Evolutionary conservation across 2,329 filamentous ascomycete genomes (phyloP).

Genomic region (Talaromyces piceae): DNA sequence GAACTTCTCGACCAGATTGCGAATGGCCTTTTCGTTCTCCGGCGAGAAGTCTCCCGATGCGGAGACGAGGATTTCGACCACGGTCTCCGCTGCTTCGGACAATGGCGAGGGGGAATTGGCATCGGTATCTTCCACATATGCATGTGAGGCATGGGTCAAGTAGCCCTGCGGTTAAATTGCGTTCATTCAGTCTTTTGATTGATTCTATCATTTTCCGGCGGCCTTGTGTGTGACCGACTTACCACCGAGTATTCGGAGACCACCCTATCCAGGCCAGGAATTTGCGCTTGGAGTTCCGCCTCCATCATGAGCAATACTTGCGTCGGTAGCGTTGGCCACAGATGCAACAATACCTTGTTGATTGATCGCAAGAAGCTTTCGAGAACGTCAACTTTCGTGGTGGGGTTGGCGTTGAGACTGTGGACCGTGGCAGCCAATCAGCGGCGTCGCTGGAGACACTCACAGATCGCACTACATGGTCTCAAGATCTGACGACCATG

Average conservation of each 20-base stretch:
- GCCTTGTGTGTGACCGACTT: conserved; percentile 17
- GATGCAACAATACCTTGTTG: neutral
- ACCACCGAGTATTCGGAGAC: conserved; percentile 82
- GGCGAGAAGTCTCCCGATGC: conserved; percentile 76
- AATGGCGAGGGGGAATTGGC: conserved; percentile 64
- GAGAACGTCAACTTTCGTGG: neutral
- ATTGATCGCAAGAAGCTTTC: neutral
- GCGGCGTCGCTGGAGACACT: neutral
- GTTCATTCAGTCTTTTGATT: conserved; percentile 6
- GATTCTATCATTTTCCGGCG: neutral
- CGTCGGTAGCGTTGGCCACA: neutral
- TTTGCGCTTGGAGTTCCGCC: conserved; percentile 72
- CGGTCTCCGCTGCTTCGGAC: conserved; percentile 70
- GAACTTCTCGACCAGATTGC: conserved; percentile 81
- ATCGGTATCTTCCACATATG: conserved; percentile 69
- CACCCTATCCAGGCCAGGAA: conserved; percentile 81
- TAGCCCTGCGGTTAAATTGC: conserved; percentile 53
- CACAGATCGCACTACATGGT: too few relatives aligned
- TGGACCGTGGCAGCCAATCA: neutral
- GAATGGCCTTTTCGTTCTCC: conserved; percentile 68
- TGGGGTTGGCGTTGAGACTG: neutral
- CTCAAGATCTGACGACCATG: too few relatives aligned
- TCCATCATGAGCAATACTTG: conserved; percentile 56
- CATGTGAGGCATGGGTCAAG: conserved; percentile 81
- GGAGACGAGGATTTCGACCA: conserved; percentile 84